Percentiles rank a stretch among this genome's conserved stretches.
These are phyloP conservation scores for Gyrodon lividus DNA, from an alignment of 768 basidiomycete genomes.

Conservation along the genomic window DNA sequence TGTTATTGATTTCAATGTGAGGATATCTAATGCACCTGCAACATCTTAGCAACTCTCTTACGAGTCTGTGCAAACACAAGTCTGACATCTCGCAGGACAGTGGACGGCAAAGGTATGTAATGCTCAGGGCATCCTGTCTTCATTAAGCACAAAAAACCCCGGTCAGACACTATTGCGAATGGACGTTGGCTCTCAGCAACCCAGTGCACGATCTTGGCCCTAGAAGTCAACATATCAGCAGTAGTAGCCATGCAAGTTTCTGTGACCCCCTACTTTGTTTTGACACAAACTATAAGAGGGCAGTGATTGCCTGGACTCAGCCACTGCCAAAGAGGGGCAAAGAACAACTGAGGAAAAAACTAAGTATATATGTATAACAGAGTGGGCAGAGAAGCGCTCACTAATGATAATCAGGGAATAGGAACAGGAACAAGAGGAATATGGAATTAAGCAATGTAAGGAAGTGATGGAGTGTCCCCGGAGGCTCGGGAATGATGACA, in stretches of 20 bases:
- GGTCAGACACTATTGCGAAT: conserved; percentile 35
- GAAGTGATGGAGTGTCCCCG: no score
- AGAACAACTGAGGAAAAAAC: no score
- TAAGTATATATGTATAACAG: no score
- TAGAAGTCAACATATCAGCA: conserved; percentile 1
- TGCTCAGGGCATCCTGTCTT: conserved; percentile 11
- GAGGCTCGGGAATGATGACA: no score
- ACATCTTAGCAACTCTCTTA: conserved; percentile 25
- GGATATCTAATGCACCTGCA: conserved; percentile 16
- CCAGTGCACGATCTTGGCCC: conserved; percentile 36
- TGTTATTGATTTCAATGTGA: background rate
- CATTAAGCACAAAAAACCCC: conserved; percentile 27
- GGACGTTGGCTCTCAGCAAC: conserved; percentile 33
- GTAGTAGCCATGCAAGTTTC: no score
- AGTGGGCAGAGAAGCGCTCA: no score
- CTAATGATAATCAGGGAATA: no score
- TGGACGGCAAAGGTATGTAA: conserved; percentile 34
- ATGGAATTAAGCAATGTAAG: no score
- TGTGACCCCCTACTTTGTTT: conserved; percentile 13
- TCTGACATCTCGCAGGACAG: conserved; percentile 32
- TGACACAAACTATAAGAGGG: no score
- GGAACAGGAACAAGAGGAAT: no score
- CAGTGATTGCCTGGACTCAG: no score
- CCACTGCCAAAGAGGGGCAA: no score
- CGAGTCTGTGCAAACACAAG: conserved; percentile 24